Conservation (phyloP, 2,329 filamentous ascomycete genomes). For the Calonectria montana region DNA sequence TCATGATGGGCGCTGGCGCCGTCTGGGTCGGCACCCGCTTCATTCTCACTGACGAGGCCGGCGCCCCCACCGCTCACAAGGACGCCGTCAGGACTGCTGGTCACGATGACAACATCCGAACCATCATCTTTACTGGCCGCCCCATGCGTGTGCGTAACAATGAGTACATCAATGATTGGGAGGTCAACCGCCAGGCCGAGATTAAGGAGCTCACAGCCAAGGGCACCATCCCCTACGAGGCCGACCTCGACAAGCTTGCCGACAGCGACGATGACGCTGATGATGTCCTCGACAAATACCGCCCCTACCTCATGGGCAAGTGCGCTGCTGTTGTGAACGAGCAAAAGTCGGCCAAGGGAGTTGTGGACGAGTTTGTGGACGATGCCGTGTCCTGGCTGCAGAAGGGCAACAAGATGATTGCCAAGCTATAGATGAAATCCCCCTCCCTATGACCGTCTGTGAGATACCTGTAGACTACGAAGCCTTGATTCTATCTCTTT, state of each 20-base stretch:
- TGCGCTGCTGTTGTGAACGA: slow-evolving; percentile 94
- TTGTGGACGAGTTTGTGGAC: slow-evolving; percentile 92
- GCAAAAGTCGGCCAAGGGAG: slow-evolving; percentile 88
- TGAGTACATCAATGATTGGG: slow-evolving; percentile 95
- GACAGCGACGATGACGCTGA: slow-evolving; percentile 74
- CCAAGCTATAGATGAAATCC: slow-evolving; percentile 72
- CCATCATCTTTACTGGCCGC: slow-evolving; percentile 98
- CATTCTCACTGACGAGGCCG: slow-evolving; percentile 92
- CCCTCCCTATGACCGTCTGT: slow-evolving; percentile 21
- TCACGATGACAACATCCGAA: slow-evolving; percentile 96
- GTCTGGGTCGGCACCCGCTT: slow-evolving; percentile 99
- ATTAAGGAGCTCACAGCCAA: slow-evolving; percentile 92
- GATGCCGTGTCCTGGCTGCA: slow-evolving; percentile 81
- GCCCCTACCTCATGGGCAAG: slow-evolving; percentile 96
- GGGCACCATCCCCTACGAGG: slow-evolving; percentile 93
- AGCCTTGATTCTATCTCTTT: slow-evolving; percentile 14
- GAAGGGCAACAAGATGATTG: slow-evolving; percentile 74
- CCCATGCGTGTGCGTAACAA: slow-evolving; percentile 95
- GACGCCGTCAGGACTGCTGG: slow-evolving; percentile 91
- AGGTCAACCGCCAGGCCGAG: slow-evolving; percentile 88
- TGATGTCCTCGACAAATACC: slow-evolving; percentile 89
- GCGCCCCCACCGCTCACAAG: slow-evolving; percentile 93
- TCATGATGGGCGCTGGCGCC: slow-evolving; percentile 91
- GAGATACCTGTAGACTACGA: slow-evolving; percentile 39
- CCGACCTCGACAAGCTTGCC: slow-evolving; percentile 87